Evolutionary conservation across 805 yeast species (phyloP).

Genomic region (Cyberlindnera euphorbiiphila): DNA sequence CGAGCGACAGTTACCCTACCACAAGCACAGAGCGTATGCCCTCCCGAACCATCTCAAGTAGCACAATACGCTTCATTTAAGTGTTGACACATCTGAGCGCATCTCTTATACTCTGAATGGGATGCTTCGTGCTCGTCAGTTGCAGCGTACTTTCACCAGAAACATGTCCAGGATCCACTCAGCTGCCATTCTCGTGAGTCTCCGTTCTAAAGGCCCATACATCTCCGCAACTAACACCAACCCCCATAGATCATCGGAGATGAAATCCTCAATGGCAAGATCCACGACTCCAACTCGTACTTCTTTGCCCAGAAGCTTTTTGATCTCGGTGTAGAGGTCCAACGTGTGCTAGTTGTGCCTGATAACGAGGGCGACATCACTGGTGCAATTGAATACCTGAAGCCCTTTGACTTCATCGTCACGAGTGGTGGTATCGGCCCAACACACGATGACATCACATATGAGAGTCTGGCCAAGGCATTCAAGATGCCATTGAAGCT

Average conservation of each 20-base stretch:
- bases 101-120: too few relatives aligned
- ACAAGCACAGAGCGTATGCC: too few relatives aligned
- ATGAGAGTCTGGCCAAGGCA: constrained; percentile 67
- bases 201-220: background rate
- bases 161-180: constrained; percentile 11
- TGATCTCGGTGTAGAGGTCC: constrained; percentile 59
- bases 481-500: constrained; percentile 46
- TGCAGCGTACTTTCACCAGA: constrained; percentile 1
- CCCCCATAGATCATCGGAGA: constrained; percentile 59
- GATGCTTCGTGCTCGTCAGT: background rate
- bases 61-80: too few relatives aligned
- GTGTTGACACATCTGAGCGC: too few relatives aligned
- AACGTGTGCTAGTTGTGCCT: constrained; percentile 67
- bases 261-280: constrained; percentile 84
- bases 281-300: constrained; percentile 71
- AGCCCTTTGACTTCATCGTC: constrained; percentile 53
- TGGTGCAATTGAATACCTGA: constrained; percentile 42
- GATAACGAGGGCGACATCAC: constrained; percentile 69
- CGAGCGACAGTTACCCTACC: too few relatives aligned
- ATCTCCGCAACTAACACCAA: constrained; percentile 11
- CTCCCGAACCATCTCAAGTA: background rate
- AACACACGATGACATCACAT: constrained; percentile 88
- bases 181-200: constrained; percentile 16
- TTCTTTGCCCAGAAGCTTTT: constrained; percentile 72
- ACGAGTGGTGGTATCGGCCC: constrained; percentile 65